Evolutionary conservation across 139 green algal genomes (phyloP).

Genomic region (Haematococcus sp.): DNA sequence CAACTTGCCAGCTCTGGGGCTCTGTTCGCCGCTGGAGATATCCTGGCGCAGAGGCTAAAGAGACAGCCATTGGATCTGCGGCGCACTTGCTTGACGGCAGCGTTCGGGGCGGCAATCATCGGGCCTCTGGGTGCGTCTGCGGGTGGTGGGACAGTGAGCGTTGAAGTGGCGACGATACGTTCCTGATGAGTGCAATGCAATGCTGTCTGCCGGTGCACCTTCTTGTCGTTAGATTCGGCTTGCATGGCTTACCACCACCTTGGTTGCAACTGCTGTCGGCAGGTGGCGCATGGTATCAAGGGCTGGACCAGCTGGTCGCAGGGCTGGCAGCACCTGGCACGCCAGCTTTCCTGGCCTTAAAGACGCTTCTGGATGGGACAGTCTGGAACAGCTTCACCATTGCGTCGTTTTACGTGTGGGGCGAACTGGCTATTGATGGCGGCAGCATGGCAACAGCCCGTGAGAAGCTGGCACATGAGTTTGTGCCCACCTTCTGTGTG

Average conservation of each 20-base stretch:
- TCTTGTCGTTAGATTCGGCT: too few species aligned
- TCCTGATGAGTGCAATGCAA: too few species aligned
- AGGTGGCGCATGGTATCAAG: conserved; percentile 23
- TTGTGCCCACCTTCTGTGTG: conserved; percentile 43
- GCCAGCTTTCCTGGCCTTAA: conserved; percentile 8
- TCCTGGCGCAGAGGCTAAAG: conserved; percentile 29
- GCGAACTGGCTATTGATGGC: not conserved
- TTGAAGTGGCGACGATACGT: too few species aligned
- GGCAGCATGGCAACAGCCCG: not conserved
- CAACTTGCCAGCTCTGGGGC: conserved; percentile 32
- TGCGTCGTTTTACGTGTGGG: not conserved
- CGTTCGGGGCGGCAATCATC: conserved; percentile 40
- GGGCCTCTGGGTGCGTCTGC: conserved; percentile 29
- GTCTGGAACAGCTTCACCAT: not conserved
- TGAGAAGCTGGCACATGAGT: conserved; percentile 9
- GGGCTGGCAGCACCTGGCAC: not conserved
- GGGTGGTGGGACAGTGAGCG: too few species aligned
- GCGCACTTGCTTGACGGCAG: conserved; percentile 27
- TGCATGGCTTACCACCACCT: too few species aligned
- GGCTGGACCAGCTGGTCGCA: conserved; percentile 21
- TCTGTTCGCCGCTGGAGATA: conserved; percentile 43
- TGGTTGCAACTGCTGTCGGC: too few species aligned
- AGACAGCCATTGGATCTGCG: conserved; percentile 21
- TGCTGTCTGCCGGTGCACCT: too few species aligned
- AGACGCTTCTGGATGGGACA: not conserved